These are phyloP conservation scores for Leccinellum rugosiceps DNA, from an alignment of 768 basidiomycete species.

Conservation along the genomic window DNA sequence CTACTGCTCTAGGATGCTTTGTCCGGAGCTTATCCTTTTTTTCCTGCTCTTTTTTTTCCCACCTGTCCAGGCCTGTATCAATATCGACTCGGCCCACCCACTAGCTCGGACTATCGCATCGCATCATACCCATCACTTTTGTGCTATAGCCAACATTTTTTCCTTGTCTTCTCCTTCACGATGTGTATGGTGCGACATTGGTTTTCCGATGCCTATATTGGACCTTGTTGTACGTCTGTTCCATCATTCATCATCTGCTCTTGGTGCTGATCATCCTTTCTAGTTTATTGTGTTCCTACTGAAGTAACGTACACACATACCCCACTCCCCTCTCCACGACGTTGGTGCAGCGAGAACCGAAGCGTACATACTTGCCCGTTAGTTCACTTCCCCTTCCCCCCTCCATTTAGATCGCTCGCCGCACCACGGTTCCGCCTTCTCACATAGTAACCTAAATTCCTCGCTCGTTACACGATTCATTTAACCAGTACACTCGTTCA, in stretches of 20 bases:
- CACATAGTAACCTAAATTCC: slow-evolving; percentile 20
- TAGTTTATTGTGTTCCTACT: slow-evolving; percentile 28
- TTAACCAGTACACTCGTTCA: slow-evolving; percentile 28
- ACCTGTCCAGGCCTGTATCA: slow-evolving; percentile 25
- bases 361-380: slow-evolving; percentile 20
- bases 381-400: slow-evolving; percentile 9
- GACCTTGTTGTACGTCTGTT: slow-evolving; percentile 25
- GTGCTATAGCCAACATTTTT: slow-evolving; percentile 20
- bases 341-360: slow-evolving; percentile 20
- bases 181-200: slow-evolving; percentile 35
- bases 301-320: slow-evolving; percentile 29
- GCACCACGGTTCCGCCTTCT: slow-evolving; percentile 10
- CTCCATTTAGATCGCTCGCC: slow-evolving; percentile 23
- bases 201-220: slow-evolving; percentile 29
- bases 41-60: neutral
- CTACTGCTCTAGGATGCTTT: neutral
- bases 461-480: slow-evolving; percentile 24
- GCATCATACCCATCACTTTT: slow-evolving; percentile 29
- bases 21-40: neutral
- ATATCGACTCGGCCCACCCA: slow-evolving; percentile 31
- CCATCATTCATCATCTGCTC: neutral
- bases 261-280: slow-evolving; percentile 7
- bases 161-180: slow-evolving; percentile 2
- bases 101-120: slow-evolving; percentile 30
- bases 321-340: slow-evolving; percentile 7